phyloP scores from a whole-genome alignment of 345 rosid species.

The Hirschfeldia incana region DNA sequence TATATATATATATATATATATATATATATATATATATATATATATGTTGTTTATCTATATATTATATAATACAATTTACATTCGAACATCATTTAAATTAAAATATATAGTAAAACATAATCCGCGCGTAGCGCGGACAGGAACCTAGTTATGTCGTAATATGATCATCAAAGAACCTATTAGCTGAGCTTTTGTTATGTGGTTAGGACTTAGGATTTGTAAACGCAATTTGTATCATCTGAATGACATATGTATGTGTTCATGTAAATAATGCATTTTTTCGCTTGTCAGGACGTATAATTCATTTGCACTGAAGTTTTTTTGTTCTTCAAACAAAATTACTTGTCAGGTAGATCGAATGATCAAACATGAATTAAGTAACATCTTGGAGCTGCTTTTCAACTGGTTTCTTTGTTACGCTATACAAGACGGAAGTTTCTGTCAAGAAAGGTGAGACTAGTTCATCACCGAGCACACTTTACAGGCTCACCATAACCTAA shows the following conservation, averaged over 20 bases:
- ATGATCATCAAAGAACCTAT: neutral
- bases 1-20: too few relatives aligned
- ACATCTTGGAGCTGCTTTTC: neutral
- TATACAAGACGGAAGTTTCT: neutral
- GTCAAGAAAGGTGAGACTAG: neutral
- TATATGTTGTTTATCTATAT: too few relatives aligned
- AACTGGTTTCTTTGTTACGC: neutral
- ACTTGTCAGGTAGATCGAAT: neutral
- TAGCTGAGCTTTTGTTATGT: neutral
- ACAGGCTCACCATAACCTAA: neutral
- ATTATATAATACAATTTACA: too few relatives aligned
- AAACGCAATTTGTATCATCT: neutral
- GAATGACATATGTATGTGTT: neutral
- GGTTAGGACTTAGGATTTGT: neutral
- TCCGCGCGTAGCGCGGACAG: too few relatives aligned
- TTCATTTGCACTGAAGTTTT: neutral
- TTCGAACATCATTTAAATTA: too few relatives aligned
- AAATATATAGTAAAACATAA: too few relatives aligned
- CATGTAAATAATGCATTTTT: neutral
- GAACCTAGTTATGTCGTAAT: neutral
- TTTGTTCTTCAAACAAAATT: neutral
- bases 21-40: too few relatives aligned
- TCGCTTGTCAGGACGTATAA: neutral
- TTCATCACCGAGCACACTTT: neutral
- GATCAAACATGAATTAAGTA: neutral